These are phyloP conservation scores for Arbutus unedo DNA, from an alignment of 148 eudicot genomes.

Conservation along the genomic window DNA sequence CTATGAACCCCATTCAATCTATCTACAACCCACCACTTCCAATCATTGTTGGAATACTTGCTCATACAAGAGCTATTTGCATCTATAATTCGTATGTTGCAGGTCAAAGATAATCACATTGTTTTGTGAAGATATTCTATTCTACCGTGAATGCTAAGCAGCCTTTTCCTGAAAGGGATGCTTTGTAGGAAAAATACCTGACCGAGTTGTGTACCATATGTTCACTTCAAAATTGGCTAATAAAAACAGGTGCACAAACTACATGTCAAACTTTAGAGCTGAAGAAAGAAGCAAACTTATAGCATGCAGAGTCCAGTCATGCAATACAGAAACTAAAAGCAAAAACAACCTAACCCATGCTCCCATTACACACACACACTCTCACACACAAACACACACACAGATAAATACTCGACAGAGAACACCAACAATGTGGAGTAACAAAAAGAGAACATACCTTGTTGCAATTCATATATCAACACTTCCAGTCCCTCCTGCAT, in stretches of 20 bases:
- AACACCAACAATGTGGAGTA: neutral
- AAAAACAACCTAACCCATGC: neutral
- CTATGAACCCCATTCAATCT: neutral
- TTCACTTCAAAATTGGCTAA: neutral
- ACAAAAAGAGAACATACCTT: slow-evolving; percentile 1
- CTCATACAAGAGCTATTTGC: neutral
- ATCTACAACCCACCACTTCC: neutral
- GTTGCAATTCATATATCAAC: slow-evolving; percentile 20
- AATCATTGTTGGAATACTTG: neutral
- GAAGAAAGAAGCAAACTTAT: neutral
- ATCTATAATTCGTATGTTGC: neutral
- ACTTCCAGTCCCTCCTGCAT: slow-evolving; percentile 27
- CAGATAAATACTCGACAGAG: neutral
- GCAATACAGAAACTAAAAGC: neutral
- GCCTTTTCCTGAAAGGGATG: neutral
- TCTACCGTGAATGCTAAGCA: neutral
- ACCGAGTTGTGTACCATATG: neutral
- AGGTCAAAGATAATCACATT: neutral
- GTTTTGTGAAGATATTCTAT: neutral
- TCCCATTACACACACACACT: neutral
- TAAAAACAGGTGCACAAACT: neutral
- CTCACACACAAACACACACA: too few relatives aligned
- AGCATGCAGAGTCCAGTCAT: neutral
- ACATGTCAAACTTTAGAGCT: neutral
- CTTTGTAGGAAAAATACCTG: neutral